These are phyloP conservation scores for Phytopythium vexans DNA, from an alignment of 352 stramenopile genomes.

Conservation along the genomic window DNA sequence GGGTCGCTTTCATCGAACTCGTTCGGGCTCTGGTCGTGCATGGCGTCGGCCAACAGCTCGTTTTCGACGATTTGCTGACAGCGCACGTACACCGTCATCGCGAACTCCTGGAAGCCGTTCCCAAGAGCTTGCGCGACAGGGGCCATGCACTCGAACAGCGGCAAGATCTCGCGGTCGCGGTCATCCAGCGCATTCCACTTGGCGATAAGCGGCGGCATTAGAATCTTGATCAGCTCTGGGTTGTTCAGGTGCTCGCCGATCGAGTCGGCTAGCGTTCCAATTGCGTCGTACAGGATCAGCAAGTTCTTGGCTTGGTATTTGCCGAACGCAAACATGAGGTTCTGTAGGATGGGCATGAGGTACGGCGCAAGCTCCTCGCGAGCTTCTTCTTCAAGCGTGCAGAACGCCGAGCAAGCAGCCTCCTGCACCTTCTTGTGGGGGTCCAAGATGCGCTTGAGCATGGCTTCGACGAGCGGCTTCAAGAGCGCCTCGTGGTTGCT, in stretches of 20 bases:
- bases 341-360: slow-evolving; percentile 90
- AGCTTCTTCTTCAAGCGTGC: slow-evolving; percentile 92
- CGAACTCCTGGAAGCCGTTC: slow-evolving; percentile 87
- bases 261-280: slow-evolving; percentile 94
- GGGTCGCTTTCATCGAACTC: slow-evolving; percentile 85
- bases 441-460: slow-evolving; percentile 89
- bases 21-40: slow-evolving; percentile 73
- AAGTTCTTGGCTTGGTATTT: slow-evolving; percentile 95
- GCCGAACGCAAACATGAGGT: slow-evolving; percentile 90
- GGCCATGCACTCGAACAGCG: slow-evolving; percentile 88
- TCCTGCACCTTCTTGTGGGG: slow-evolving; percentile 95
- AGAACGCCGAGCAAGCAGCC: slow-evolving; percentile 92
- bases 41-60: slow-evolving; percentile 75
- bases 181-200: slow-evolving; percentile 90
- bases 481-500: slow-evolving; percentile 78
- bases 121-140: slow-evolving; percentile 83
- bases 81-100: slow-evolving; percentile 73
- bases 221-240: slow-evolving; percentile 86
- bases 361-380: slow-evolving; percentile 92
- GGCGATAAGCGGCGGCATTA: slow-evolving; percentile 92
- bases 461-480: slow-evolving; percentile 77
- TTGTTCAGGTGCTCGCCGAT: slow-evolving; percentile 92
- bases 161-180: slow-evolving; percentile 76
- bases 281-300: slow-evolving; percentile 95
- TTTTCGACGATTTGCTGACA: slow-evolving; percentile 84